Percentiles rank a stretch among this genome's conserved stretches.
These are phyloP conservation scores for Linnemannia elongata DNA, from an alignment of 192 early-diverging fungal species.

Conservation along the genomic window DNA sequence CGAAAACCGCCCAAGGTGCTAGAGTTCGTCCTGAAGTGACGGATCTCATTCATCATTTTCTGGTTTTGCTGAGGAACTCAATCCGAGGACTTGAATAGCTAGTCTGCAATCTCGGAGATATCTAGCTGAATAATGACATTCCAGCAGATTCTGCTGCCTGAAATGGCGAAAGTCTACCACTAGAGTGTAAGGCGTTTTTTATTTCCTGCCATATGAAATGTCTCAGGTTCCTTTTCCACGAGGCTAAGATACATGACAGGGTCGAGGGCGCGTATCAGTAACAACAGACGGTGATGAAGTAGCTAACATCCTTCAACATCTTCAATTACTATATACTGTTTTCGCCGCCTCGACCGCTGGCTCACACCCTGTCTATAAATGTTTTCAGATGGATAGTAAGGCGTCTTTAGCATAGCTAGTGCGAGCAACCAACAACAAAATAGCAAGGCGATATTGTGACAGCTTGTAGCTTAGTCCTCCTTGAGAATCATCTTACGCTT, in stretches of 20 bases:
- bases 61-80: not conserved
- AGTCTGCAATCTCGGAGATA: not conserved
- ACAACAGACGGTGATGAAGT: too few relatives aligned
- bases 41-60: conserved; percentile 7
- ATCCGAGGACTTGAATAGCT: not conserved
- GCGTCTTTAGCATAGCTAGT: too few relatives aligned
- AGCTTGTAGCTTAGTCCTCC: too few relatives aligned
- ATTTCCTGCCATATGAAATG: conserved; percentile 2
- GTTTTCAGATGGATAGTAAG: too few relatives aligned
- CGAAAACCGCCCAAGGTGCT: conserved; percentile 11
- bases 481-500: too few relatives aligned
- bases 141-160: conserved; percentile 11
- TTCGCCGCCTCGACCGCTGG: too few relatives aligned
- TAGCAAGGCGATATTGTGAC: too few relatives aligned
- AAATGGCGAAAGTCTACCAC: conserved; percentile 10
- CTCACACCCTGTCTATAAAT: too few relatives aligned
- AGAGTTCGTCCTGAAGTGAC: conserved; percentile 8
- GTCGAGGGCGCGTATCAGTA: not conserved
- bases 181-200: not conserved
- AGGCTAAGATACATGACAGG: not conserved
- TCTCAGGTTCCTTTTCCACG: not conserved
- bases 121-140: conserved; percentile 16
- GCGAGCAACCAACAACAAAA: too few relatives aligned
- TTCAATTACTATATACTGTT: too few relatives aligned
- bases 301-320: too few relatives aligned